Conservation (phyloP, 2,329 filamentous ascomycete species). For the Akanthomyces dipterigenus region DNA sequence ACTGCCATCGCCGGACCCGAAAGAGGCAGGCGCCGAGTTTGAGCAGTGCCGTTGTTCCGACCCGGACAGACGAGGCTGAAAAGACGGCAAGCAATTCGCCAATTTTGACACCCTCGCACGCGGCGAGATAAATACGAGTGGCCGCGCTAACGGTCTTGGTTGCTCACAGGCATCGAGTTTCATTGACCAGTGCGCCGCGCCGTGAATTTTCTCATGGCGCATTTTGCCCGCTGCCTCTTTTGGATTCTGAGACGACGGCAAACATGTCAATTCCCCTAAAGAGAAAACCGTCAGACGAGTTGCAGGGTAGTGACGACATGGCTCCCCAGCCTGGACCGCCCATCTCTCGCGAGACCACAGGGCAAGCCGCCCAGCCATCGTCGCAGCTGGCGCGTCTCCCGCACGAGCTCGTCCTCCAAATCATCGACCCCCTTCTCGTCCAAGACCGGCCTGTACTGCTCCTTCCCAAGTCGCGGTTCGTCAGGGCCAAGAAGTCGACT, state of each 20-base stretch:
- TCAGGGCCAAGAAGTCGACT: neutral
- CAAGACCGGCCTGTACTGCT: neutral
- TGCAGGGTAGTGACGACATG: neutral
- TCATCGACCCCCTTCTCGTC: neutral
- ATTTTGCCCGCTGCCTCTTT: neutral
- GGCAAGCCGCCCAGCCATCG: neutral
- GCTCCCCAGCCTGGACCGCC: neutral
- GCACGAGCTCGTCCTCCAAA: neutral
- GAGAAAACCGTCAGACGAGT: neutral
- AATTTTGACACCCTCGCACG: neutral
- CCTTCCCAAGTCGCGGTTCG: neutral
- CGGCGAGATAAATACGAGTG: neutral
- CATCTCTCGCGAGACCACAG: neutral
- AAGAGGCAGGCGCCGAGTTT: neutral
- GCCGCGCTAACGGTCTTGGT: neutral
- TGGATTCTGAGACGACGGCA: neutral
- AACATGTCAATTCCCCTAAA: neutral
- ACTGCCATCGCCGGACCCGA: neutral
- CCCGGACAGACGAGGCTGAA: neutral
- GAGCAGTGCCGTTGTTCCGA: neutral
- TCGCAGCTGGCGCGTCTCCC: conserved; percentile 1
- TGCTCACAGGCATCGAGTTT: neutral
- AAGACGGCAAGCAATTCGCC: neutral
- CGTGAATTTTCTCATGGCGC: neutral
- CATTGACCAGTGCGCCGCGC: neutral